Base-by-base conservation (phyloP, 306 rosid species). In the Lupinus albus region DNA sequence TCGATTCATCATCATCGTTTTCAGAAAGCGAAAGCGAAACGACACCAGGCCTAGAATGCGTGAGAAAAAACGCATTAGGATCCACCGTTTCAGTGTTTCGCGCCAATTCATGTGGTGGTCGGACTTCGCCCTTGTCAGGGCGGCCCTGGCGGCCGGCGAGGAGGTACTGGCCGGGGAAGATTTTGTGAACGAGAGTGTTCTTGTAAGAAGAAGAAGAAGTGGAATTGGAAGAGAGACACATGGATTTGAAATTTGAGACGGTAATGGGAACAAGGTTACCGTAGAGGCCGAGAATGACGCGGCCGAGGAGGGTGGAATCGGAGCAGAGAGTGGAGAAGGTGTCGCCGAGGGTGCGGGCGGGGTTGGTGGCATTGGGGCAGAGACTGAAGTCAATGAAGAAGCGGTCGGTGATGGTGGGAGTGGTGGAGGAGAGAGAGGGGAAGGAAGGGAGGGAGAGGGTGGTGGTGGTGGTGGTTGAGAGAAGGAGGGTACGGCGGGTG, bases 131-230 rank as follows among this genome's bases (percentile, higher is more conserved):
- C 54, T 83, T 92, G 30, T 89, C 93, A 6, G 85, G 89, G 7
- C 89, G 84, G 6, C 98, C 95, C 65, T 92, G 96, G 15, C 82
- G 84, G 6, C 95, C 96, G 17, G 88, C 96, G 59, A 92, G 89
- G 70, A 92, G 82, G 82, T 79, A 89, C 16, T 80, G 87, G 7
- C 96, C 95, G 4, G 88, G 95, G 33, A 92, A 84, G 30, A 92
- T 68, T 58, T 87, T 89, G 76, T 89, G 91, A 15, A 92, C 83
- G 58, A 83, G 68, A 4, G 93, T 92, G 61, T 85, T 88, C 64
- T 86, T 88, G 28, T 89, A 92, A 12, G 91, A 80, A 13, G 92
- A 84, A 15, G 91, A 84, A 5, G 77, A 60, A 30, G 66, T 45
- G 20, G 96, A 39, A 49, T 64, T 63, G 11, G 90, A 50, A 2